phyloP scores from a whole-genome alignment of 352 stramenopile genomes.

The Discostella stelligera region DNA sequence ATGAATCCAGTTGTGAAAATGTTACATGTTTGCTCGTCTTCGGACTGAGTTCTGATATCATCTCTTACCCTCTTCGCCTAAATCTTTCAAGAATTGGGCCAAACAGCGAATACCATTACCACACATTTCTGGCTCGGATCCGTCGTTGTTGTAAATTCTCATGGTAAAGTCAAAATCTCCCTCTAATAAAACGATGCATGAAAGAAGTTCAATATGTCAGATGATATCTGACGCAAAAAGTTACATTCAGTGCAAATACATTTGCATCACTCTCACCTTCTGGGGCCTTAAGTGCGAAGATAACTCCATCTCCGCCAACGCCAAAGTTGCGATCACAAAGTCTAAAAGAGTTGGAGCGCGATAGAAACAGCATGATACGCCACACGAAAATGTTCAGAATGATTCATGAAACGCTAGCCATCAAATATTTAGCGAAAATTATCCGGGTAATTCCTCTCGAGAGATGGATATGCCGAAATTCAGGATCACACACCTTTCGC shows the following conservation, averaged over 20 bases:
- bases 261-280: constrained; percentile 27
- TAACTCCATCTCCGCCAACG: constrained; percentile 86
- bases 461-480: neutral
- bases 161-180: constrained; percentile 85
- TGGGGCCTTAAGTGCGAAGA: constrained; percentile 84
- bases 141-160: constrained; percentile 88
- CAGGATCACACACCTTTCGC: constrained; percentile 29
- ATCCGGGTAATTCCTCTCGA: neutral
- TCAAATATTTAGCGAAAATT: too few relatives aligned
- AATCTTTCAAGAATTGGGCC: constrained; percentile 84
- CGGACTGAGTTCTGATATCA: neutral
- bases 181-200: constrained; percentile 15
- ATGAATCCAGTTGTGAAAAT: neutral
- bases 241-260: neutral
- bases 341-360: constrained; percentile 19
- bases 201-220: neutral
- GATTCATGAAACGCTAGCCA: too few relatives aligned
- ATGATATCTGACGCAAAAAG: neutral
- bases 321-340: constrained; percentile 85
- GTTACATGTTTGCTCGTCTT: too few relatives aligned
- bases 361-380: too few relatives aligned
- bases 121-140: constrained; percentile 87
- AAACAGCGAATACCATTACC: constrained; percentile 88
- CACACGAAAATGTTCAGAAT: too few relatives aligned
- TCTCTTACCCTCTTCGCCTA: constrained; percentile 66